Evolutionary conservation across 2,329 filamentous ascomycete genomes (phyloP).

Genomic region (Hyphodiscus sp.): DNA sequence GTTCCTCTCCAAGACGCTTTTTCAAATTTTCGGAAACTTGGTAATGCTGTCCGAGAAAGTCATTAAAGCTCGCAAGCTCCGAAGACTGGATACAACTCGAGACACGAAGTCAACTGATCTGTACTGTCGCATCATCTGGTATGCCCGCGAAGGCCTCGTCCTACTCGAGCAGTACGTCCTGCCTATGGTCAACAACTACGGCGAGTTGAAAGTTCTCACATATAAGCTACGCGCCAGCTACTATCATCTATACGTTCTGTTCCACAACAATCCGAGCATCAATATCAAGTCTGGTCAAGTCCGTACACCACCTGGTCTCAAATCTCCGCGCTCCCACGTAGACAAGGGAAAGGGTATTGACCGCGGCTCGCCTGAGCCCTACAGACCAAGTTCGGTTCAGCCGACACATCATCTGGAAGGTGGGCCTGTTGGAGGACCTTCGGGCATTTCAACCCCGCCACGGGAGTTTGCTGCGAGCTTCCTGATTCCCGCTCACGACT

Average conservation of each 20-base stretch:
- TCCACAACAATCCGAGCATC: slow-evolving; percentile 83
- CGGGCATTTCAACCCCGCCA: slow-evolving; percentile 32
- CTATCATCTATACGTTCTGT: slow-evolving; percentile 93
- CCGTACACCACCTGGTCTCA: slow-evolving; percentile 34
- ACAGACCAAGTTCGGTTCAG: slow-evolving; percentile 27
- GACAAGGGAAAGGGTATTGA: slow-evolving; percentile 28
- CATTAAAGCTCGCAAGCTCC: slow-evolving; percentile 73
- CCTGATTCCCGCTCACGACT: slow-evolving; percentile 71
- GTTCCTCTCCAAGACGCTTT: slow-evolving; percentile 74
- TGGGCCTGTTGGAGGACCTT: slow-evolving; percentile 39
- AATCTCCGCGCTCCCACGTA: slow-evolving; percentile 23
- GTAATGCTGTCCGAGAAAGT: slow-evolving; percentile 82
- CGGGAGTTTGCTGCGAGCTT: slow-evolving; percentile 57
- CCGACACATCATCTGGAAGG: slow-evolving; percentile 30
- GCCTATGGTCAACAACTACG: slow-evolving; percentile 72
- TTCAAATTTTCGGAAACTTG: slow-evolving; percentile 85
- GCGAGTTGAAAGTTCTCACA: slow-evolving; percentile 80
- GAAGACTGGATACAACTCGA: slow-evolving; percentile 71
- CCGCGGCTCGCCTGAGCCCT: slow-evolving; percentile 15
- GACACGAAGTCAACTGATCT: slow-evolving; percentile 75
- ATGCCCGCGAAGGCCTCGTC: slow-evolving; percentile 82
- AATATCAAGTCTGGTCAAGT: slow-evolving; percentile 23
- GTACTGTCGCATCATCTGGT: slow-evolving; percentile 90
- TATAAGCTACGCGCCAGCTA: slow-evolving; percentile 92
- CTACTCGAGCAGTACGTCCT: slow-evolving; percentile 85